Percentiles rank a stretch among this genome's conserved stretches.
phyloP scores from a whole-genome alignment of 2,329 filamentous ascomycete species.

The Pseudogymnoascus pannorum region DNA sequence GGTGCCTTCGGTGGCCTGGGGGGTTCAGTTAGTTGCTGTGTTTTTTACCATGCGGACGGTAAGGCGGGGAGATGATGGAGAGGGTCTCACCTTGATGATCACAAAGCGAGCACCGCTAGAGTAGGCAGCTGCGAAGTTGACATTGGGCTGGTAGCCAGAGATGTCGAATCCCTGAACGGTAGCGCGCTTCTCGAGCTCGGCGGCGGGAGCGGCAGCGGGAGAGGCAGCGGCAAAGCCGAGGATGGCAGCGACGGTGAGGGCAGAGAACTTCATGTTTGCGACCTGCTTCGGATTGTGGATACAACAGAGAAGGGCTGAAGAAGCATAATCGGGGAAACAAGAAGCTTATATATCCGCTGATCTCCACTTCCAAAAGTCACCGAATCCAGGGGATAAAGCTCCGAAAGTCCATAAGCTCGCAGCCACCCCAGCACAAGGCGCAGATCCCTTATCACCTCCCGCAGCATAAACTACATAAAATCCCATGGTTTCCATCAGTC shows the following conservation, averaged over 20 bases:
- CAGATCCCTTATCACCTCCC: not conserved
- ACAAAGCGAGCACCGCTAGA: slow-evolving; percentile 36
- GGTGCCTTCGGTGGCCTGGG: slow-evolving; percentile 46
- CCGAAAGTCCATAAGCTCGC: not conserved
- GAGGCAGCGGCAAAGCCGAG: not conserved
- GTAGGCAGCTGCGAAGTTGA: slow-evolving; percentile 34
- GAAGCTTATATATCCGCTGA: not conserved
- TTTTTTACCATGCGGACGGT: not conserved
- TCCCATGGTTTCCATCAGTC: not conserved
- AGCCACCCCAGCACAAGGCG: not conserved
- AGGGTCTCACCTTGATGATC: slow-evolving; percentile 36
- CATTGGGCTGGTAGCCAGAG: slow-evolving; percentile 34
- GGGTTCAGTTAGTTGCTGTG: not conserved
- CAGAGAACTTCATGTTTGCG: not conserved
- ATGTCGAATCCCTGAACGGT: slow-evolving; percentile 37
- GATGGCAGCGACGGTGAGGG: not conserved
- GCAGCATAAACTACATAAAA: not conserved
- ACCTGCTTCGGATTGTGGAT: not conserved
- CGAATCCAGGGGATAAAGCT: not conserved
- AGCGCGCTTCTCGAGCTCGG: slow-evolving; percentile 13
- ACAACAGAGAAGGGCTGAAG: not conserved
- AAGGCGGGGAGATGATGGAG: too few relatives aligned
- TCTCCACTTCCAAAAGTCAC: not conserved
- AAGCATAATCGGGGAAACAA: not conserved
- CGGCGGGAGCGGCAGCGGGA: not conserved